A percentile compares a stretch with the other conserved stretches of the same genome.
Evolutionary conservation across 345 rosid species (phyloP).

Genomic region (Gossypium bickii): DNA sequence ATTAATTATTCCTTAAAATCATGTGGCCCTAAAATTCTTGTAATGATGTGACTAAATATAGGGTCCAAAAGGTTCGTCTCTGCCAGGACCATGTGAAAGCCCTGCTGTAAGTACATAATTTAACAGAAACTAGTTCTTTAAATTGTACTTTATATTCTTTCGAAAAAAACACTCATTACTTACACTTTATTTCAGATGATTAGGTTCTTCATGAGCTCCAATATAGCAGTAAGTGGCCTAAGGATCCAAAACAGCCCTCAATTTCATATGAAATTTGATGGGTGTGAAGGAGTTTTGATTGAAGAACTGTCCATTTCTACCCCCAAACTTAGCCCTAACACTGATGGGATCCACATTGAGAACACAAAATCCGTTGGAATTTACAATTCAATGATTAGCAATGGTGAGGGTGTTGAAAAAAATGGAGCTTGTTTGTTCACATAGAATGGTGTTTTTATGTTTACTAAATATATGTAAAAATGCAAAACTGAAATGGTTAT

Average conservation of each 20-base stretch:
- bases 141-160: background rate
- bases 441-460: background rate
- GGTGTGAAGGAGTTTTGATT: background rate
- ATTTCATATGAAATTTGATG: background rate
- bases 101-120: constrained; percentile 58
- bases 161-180: background rate
- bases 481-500: background rate
- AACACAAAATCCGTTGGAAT: background rate
- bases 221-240: background rate
- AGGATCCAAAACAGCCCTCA: background rate
- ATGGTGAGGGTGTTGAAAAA: background rate
- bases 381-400: background rate
- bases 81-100: constrained; percentile 68
- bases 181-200: background rate
- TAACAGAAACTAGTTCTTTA: background rate
- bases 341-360: constrained; percentile 1
- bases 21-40: background rate
- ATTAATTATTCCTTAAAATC: background rate
- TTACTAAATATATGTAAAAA: background rate
- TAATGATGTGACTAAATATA: constrained; percentile 28
- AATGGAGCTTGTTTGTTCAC: background rate
- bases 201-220: background rate
- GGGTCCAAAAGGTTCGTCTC: constrained; percentile 65
- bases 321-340: background rate
- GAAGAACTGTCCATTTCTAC: background rate